These are phyloP conservation scores for Coix lacrymajobi DNA, from an alignment of 176 grass and related monocot genomes.

Conservation along the genomic window DNA sequence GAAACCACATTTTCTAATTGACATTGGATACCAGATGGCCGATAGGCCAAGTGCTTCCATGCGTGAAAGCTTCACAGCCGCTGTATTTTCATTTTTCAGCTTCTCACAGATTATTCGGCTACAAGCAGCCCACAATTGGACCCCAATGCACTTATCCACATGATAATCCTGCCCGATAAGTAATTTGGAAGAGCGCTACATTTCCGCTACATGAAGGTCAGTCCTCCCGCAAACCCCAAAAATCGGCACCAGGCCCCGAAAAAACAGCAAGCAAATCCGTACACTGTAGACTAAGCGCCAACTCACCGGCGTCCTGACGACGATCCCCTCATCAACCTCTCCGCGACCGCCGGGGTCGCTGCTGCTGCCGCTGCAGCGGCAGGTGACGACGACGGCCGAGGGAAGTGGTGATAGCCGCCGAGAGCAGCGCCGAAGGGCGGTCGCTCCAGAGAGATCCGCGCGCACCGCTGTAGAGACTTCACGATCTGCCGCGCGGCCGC, in stretches of 20 bases:
- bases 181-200: neutral
- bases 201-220: constrained; percentile 7
- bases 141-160: neutral
- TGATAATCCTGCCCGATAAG: neutral
- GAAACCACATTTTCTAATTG: neutral
- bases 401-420: constrained; percentile 55
- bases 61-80: neutral
- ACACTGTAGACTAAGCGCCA: neutral
- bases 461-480: constrained; percentile 40
- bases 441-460: neutral
- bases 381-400: neutral
- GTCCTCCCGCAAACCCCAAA: constrained; percentile 12
- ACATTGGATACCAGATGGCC: neutral
- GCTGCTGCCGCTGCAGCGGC: neutral
- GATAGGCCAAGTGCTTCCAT: neutral
- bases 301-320: constrained; percentile 66
- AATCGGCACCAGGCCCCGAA: neutral
- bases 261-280: constrained; percentile 11
- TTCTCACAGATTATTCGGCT: neutral
- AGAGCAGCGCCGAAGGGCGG: constrained; percentile 30
- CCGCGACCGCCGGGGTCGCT: constrained; percentile 3
- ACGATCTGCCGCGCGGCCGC: constrained; percentile 46
- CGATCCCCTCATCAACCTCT: constrained; percentile 49
- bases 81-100: neutral
- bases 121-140: neutral